These are phyloP conservation scores for Penicillium waksmanii DNA, from an alignment of 495 filamentous ascomycete genomes.

Conservation along the genomic window DNA sequence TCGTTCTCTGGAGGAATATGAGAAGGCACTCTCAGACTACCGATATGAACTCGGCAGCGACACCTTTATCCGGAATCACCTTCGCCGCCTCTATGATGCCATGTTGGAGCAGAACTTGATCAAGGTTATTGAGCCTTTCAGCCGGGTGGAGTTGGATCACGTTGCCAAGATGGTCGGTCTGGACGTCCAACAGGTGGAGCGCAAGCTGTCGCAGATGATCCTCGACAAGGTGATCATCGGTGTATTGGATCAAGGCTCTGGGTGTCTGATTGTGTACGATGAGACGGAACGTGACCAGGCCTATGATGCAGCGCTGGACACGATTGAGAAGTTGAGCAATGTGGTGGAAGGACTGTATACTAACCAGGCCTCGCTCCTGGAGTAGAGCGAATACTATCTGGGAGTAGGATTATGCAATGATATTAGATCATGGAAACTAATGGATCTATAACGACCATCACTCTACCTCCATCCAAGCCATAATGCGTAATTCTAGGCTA, in stretches of 20 bases:
- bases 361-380: slow-evolving; percentile 93
- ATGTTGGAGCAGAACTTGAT: slow-evolving; percentile 99
- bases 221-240: slow-evolving; percentile 98
- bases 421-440: slow-evolving; percentile 31
- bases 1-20: slow-evolving; percentile 93
- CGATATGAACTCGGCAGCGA: slow-evolving; percentile 90
- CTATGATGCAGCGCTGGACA: slow-evolving; percentile 91
- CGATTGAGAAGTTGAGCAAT: slow-evolving; percentile 95
- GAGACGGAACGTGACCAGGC: slow-evolving; percentile 90
- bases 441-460: slow-evolving; percentile 13
- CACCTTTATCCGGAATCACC: slow-evolving; percentile 92
- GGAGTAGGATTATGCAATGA: slow-evolving; percentile 29
- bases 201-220: slow-evolving; percentile 98
- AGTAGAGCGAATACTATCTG: slow-evolving; percentile 57
- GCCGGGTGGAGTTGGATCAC: slow-evolving; percentile 92
- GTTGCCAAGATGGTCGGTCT: slow-evolving; percentile 96
- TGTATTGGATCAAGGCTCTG: slow-evolving; percentile 95
- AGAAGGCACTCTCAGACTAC: slow-evolving; percentile 85
- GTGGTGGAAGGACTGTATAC: slow-evolving; percentile 97
- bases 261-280: slow-evolving; percentile 95
- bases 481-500: background rate
- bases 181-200: slow-evolving; percentile 94
- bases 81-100: slow-evolving; percentile 91
- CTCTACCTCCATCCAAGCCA: background rate
- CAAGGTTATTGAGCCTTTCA: slow-evolving; percentile 99